These are phyloP conservation scores for Flaveria brownii DNA, from an alignment of 129 eudicot genomes.

Conservation along the genomic window DNA sequence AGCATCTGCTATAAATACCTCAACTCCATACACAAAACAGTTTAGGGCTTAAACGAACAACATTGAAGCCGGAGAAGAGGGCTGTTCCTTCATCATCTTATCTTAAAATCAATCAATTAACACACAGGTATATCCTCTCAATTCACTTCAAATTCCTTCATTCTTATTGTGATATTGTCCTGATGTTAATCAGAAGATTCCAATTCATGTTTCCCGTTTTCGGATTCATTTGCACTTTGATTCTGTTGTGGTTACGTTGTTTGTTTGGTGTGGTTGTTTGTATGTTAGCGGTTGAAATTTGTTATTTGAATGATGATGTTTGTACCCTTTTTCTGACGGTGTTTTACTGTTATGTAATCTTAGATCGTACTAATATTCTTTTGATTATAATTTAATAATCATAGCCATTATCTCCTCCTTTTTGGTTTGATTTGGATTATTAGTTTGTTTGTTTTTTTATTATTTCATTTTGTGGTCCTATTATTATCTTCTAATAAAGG, in stretches of 20 bases:
- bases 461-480: background rate
- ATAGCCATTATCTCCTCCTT: constrained; percentile 6
- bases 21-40: constrained; percentile 16
- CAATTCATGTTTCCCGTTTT: background rate
- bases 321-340: too few species aligned
- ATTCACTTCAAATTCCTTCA: constrained; percentile 3
- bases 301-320: background rate
- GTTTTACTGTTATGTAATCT: too few species aligned
- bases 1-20: constrained; percentile 41
- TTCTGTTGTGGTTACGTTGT: background rate
- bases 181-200: background rate
- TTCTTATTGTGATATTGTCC: background rate
- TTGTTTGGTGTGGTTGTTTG: background rate
- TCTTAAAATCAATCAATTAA: background rate
- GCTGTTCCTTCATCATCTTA: constrained; percentile 40
- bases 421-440: background rate
- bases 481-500: background rate
- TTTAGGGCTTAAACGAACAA: constrained; percentile 64
- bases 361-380: background rate
- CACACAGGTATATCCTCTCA: constrained; percentile 20
- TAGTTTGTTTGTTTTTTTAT: background rate
- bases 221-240: background rate
- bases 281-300: background rate
- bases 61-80: constrained; percentile 60
- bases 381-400: background rate